Conservation (phyloP, 129 eudicot genomes). For the Chrysanthemum lavandulifolium region DNA sequence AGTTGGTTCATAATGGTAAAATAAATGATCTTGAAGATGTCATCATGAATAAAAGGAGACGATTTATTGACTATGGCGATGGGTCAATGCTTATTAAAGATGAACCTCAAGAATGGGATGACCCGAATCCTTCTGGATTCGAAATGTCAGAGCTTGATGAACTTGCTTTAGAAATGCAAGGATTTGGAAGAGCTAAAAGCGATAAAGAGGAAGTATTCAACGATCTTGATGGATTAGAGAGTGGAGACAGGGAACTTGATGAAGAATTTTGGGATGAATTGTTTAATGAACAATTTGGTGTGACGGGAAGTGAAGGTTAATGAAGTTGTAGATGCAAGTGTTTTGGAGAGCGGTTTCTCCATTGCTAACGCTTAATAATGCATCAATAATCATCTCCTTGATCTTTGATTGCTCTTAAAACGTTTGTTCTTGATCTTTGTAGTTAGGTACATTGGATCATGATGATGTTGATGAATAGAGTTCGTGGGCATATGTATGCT, state of each 20-base stretch:
- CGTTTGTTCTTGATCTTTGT: constrained; percentile 37
- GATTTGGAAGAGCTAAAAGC: constrained; percentile 52
- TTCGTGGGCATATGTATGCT: constrained; percentile 35
- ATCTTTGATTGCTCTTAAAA: constrained; percentile 28
- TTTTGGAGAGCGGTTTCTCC: constrained; percentile 44
- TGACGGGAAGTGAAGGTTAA: constrained; percentile 21
- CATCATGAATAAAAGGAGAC: constrained; percentile 52
- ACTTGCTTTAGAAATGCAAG: constrained; percentile 97
- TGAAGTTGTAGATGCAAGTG: constrained; percentile 33
- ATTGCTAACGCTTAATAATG: constrained; percentile 20
- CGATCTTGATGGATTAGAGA: constrained; percentile 43
- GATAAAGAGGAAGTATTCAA: constrained; percentile 36
- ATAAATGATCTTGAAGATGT: constrained; percentile 61
- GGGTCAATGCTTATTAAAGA: constrained; percentile 39
- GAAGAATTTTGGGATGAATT: constrained; percentile 91
- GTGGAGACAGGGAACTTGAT: constrained; percentile 67
- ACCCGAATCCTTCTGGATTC: constrained; percentile 20
- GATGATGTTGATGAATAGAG: constrained; percentile 43
- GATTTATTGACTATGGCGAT: constrained; percentile 41
- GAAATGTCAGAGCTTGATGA: constrained; percentile 82
- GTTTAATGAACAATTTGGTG: constrained; percentile 48
- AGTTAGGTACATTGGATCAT: constrained; percentile 42
- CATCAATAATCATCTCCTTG: constrained; percentile 31
- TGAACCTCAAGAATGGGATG: constrained; percentile 57
- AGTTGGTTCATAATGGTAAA: constrained; percentile 60